Conservation (phyloP, 352 stramenopile genomes). For the Lagenidium sp. region DNA sequence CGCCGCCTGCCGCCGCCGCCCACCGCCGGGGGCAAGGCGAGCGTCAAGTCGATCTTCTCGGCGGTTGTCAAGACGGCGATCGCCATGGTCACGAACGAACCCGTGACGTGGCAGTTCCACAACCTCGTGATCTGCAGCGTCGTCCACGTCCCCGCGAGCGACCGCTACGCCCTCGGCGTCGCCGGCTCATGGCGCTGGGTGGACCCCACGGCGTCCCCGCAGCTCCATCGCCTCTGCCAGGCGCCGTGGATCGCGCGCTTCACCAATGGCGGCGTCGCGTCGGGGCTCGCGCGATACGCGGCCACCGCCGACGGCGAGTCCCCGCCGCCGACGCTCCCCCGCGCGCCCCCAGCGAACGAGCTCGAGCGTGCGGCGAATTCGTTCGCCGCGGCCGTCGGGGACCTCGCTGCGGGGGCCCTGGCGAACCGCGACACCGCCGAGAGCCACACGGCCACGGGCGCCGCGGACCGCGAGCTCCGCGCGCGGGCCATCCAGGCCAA, state of each 20-base stretch:
- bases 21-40: constrained; percentile 12
- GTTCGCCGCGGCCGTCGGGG: constrained; percentile 7
- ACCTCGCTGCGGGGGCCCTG: constrained; percentile 8
- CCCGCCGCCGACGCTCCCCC: background rate
- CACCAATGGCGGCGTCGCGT: constrained; percentile 35
- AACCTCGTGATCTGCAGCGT: constrained; percentile 60
- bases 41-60: constrained; percentile 58
- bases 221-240: constrained; percentile 33
- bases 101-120: constrained; percentile 46
- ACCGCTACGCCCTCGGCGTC: constrained; percentile 56
- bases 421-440: background rate
- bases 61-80: constrained; percentile 64
- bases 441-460: constrained; percentile 7
- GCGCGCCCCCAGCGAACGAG: background rate
- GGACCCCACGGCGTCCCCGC: constrained; percentile 35
- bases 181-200: constrained; percentile 70
- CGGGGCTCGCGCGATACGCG: constrained; percentile 43
- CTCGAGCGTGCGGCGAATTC: constrained; percentile 9
- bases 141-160: constrained; percentile 43
- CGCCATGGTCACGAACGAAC: constrained; percentile 48
- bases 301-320: background rate
- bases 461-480: constrained; percentile 40
- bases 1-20: constrained; percentile 11
- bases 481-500: constrained; percentile 59
- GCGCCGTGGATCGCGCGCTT: constrained; percentile 37